Base-by-base conservation (phyloP, 2,329 filamentous ascomycete species). In the Corniculantispora saksenae region DNA sequence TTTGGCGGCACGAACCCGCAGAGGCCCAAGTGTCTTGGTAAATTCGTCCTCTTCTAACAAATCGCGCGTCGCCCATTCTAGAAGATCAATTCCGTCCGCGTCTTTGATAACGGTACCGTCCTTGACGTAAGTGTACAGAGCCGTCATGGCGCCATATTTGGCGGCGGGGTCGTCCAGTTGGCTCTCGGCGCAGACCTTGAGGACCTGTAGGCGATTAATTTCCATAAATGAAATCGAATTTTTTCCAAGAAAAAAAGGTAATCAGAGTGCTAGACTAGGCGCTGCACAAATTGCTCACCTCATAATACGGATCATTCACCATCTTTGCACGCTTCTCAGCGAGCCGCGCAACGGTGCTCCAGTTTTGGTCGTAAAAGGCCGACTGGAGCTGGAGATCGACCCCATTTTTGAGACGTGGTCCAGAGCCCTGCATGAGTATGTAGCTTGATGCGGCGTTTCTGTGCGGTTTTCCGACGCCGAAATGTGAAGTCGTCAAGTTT, bases 321-420 rank as follows among this genome's bases (percentile, higher is more conserved):
- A 77, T 73, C 68, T 80, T 81, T 64, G 78, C 76, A 32, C 83
- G 78, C 73, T 85, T 83, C 67, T 84, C 82, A 17, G 85, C 84
- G 17, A 86, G 77, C 32, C 81, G 83, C 29, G 82, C 76, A 61
- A 81, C 84, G 19, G 76, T 75, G 21, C 77, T 69, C 85, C 85
- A 88, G 73, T 84, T 84, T 60, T 81, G 78, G 62, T 85, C 83
- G 48, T 79, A 77, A 64, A 85, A 88, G 61, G 84, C 84, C 17
- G 80, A 79, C 75, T 86, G 82, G 12, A 88, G 78, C 76, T 85
- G 82, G 59, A 84, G 76, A 68, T 85, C 83, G 60, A 84, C 81
- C 66, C 79, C 82, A 70, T 79, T 81, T 69, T 80, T 84, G 54
- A 86, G 79, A 48, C 68, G 71, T 64, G 77, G 77, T 66, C 72